A percentile compares a stretch with the other conserved stretches of the same genome.
Evolutionary conservation across 768 basidiomycete species (phyloP).

Genomic region (Termitomyces sp.): DNA sequence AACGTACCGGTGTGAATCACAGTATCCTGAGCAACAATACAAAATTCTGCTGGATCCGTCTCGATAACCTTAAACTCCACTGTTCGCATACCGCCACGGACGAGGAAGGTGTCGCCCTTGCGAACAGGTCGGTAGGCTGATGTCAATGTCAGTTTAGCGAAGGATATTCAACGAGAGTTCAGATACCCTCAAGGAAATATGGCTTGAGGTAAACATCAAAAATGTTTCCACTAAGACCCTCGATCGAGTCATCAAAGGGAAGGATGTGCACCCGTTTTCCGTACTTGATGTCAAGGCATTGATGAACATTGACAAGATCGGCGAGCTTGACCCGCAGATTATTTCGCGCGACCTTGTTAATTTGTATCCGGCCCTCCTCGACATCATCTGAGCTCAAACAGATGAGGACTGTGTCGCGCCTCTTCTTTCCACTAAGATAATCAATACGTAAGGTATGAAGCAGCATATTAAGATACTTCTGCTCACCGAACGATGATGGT

Average conservation of each 20-base stretch:
- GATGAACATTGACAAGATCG: constrained; percentile 93
- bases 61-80: constrained; percentile 99
- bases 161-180: background rate
- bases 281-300: constrained; percentile 97
- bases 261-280: constrained; percentile 96
- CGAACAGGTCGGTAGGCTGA: constrained; percentile 90
- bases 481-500: constrained; percentile 88
- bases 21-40: constrained; percentile 98
- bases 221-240: constrained; percentile 96
- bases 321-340: constrained; percentile 97
- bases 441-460: background rate
- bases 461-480: background rate
- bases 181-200: constrained; percentile 91
- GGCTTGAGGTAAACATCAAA: constrained; percentile 99
- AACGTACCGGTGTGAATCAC: constrained; percentile 84
- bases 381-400: constrained; percentile 94
- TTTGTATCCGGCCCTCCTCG: constrained; percentile 95
- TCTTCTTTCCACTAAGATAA: constrained; percentile 81
- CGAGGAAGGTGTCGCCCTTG: constrained; percentile 98
- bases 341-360: constrained; percentile 99
- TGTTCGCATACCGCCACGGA: constrained; percentile 96
- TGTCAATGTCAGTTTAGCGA: background rate
- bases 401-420: constrained; percentile 96
- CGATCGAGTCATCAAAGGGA: constrained; percentile 97
- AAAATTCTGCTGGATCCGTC: constrained; percentile 96